These are phyloP conservation scores for Agaricus subrufescens DNA, from an alignment of 768 basidiomycete species.

Conservation along the genomic window DNA sequence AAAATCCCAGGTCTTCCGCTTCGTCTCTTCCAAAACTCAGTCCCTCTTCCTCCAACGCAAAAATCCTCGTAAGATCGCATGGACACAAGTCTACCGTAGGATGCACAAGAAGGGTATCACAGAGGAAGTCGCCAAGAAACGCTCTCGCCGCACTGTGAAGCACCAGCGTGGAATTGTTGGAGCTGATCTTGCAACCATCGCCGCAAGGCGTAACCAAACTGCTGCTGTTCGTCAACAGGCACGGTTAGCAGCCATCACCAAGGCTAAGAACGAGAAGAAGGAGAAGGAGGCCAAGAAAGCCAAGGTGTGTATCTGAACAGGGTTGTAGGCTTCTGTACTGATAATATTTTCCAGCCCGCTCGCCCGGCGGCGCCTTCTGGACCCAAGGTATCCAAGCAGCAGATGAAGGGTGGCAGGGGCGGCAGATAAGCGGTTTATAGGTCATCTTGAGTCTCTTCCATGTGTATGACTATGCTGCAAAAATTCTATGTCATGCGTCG, in stretches of 20 bases:
- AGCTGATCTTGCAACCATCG: constrained; percentile 88
- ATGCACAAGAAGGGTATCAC: constrained; percentile 99
- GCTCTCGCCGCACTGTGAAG: constrained; percentile 94
- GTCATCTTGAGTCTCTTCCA: neutral
- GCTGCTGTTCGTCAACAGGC: constrained; percentile 77
- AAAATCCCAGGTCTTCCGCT: constrained; percentile 81
- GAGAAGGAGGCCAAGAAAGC: constrained; percentile 90
- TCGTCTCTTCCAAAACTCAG: constrained; percentile 86
- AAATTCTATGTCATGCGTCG: constrained; percentile 21
- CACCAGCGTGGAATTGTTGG: constrained; percentile 98
- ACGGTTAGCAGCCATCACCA: constrained; percentile 81
- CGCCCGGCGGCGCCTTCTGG: constrained; percentile 50
- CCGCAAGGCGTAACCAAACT: constrained; percentile 91
- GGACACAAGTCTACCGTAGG: constrained; percentile 90
- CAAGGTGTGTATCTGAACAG: constrained; percentile 46
- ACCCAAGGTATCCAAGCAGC: constrained; percentile 92
- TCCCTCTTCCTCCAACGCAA: constrained; percentile 99
- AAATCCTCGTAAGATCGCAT: constrained; percentile 99
- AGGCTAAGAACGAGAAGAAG: constrained; percentile 97
- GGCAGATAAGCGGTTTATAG: constrained; percentile 47
- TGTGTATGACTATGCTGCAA: constrained; percentile 17
- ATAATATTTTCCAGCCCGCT: constrained; percentile 38
- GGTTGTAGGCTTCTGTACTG: neutral
- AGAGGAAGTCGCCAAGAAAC: constrained; percentile 99
- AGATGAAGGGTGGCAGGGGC: constrained; percentile 89